Evolutionary conservation across 2,329 filamentous ascomycete genomes (phyloP), one percentile per base, ranked within the genome.

Genomic region (Penicillium sp.): DNA sequence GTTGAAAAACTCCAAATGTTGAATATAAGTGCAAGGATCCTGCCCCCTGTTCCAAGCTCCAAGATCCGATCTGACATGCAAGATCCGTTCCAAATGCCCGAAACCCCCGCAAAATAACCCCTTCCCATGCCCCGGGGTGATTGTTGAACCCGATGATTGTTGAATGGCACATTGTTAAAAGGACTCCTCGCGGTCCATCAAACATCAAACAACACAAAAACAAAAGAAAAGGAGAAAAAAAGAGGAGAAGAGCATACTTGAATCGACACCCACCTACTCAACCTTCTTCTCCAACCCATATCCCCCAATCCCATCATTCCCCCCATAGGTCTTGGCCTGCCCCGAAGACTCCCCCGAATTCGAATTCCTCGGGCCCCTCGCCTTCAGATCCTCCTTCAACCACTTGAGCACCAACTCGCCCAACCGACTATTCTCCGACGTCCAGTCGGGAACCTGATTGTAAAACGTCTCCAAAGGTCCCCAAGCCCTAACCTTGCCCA

Each of bases 351-450:
- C 30, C 30, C 11, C 10, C 1, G 30, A 33, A 33, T 33, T 33
- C 30, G 30, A 11, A 85, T 79, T 90, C 52, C 94, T 82, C 3
- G 93, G 93, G 0, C 94, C 94, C 66, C 94, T 83, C 67, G 90
- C 88, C 68, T 83, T 81, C 64, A 97, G 78, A 78, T 98, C 94
- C 63, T 90, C 85, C 73, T 87, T 87, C 75, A 99, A 81, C 95
- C 95, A 99, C 57, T 84, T 83, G 68, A 99, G 80, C 33, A 98
- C 95, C 65, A 99, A 78, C 79, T 96, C 90, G 10, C 94, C 93
- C 7, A 98, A 82, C 58, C 87, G 86, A 70, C 90, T 95, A 76
- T 97, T 97, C 38, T 93, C 93, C 64, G 79, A 76, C 19, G 82
- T 80, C 49, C 81, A 79, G 62, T 85, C 81, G 28, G 78, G 76